Evolutionary conservation across 805 yeast genomes (phyloP).

Genomic region (Saturnispora quitensis): DNA sequence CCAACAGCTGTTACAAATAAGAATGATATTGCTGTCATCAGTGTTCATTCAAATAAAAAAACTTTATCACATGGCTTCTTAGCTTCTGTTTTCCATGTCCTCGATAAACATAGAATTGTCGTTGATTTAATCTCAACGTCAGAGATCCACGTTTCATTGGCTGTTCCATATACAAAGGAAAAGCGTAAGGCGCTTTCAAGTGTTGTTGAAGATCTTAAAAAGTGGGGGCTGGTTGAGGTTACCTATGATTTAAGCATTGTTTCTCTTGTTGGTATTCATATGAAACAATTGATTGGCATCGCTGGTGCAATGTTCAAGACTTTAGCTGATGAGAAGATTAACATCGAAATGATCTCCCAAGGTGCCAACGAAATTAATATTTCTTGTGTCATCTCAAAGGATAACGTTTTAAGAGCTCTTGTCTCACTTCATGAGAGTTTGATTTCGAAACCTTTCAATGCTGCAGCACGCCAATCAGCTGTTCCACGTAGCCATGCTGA

Average conservation of each 20-base stretch:
- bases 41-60: constrained; percentile 89
- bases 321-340: constrained; percentile 81
- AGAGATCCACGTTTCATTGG: constrained; percentile 98
- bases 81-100: constrained; percentile 78
- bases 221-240: constrained; percentile 82
- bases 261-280: constrained; percentile 91
- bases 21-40: constrained; percentile 82
- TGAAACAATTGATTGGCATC: constrained; percentile 93
- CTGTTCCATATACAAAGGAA: constrained; percentile 72
- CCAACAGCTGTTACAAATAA: constrained; percentile 97
- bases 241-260: constrained; percentile 84
- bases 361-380: constrained; percentile 98
- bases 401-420: constrained; percentile 77
- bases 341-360: constrained; percentile 96
- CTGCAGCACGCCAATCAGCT: constrained; percentile 35
- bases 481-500: constrained; percentile 22
- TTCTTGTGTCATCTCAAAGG: constrained; percentile 83
- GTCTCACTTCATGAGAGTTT: constrained; percentile 75
- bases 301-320: constrained; percentile 97
- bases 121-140: constrained; percentile 96
- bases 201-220: constrained; percentile 71
- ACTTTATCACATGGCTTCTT: constrained; percentile 90
- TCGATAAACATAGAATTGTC: constrained; percentile 76
- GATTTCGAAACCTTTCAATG: constrained; percentile 38
- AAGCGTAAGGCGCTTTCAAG: constrained; percentile 43